Base-by-base conservation (phyloP, 2,329 filamentous ascomycete species). In the Coniochaeta sp. region DNA sequence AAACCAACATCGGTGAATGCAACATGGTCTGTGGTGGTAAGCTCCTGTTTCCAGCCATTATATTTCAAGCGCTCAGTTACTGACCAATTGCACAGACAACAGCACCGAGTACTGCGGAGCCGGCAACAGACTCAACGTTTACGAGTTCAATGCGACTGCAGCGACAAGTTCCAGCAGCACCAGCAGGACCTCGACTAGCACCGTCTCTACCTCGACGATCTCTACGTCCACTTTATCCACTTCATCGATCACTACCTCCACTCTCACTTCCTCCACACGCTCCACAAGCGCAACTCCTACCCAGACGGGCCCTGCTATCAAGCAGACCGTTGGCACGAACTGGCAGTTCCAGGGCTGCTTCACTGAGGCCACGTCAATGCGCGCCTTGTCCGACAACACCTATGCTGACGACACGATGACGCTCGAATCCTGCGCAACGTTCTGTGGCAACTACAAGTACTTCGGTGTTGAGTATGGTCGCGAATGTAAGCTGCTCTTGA, bases 61-160 rank as follows among this genome's bases (percentile, higher is more conserved):
- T n/a, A n/a, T n/a, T n/a, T n/a, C 27, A 27, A 31, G 6, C 33
- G 14, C 13, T 4, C 3, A 33, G n/a, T 33, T 51, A 4, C 49
- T 52, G 28, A 38, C 26, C 50, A 10, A 22, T 30, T 20, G 7
- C 27, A 8, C 16, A 31, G 14, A 10, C 40, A 13, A 74, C 57
- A 58, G 58, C 16, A 67, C 63, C 26, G 72, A 75, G 51, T 63
- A 63, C 54, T 75, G 71, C 53, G 72, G 71, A 32, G 72, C 71
- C 5, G 55, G 61, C 3, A 61, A 64, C 51, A 71, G 64, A 32
- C 60, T 74, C 32, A 74, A 72, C 51, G 54, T 74, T 16, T 73
- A 74, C 57, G 59, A 62, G 55, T 65, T 60, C 53, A 47, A 38
- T 30, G 27, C 27, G n/a, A 26, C 26, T 30, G 45, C 18, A 3